A percentile compares a stretch with the other conserved stretches of the same genome.
phyloP scores from a whole-genome alignment of 139 green algal genomes.

The Coccomyxa sp. region DNA sequence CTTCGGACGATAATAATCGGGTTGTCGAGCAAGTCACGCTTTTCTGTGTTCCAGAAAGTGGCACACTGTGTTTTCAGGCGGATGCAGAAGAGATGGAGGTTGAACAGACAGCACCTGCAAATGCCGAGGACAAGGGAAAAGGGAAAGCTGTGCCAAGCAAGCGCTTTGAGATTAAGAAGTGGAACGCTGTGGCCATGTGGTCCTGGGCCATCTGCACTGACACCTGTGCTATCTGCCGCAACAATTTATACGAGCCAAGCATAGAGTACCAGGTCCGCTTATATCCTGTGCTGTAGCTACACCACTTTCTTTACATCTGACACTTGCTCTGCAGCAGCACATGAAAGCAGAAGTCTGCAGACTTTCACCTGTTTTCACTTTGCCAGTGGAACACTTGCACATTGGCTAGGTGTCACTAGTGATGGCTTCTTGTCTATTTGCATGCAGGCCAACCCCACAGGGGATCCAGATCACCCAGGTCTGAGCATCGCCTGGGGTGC shows the following conservation, averaged over 20 bases:
- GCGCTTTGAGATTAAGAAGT: slow-evolving; percentile 96
- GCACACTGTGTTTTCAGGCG: background rate
- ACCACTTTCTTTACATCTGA: background rate
- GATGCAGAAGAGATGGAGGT: slow-evolving; percentile 18
- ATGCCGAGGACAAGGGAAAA: slow-evolving; percentile 26
- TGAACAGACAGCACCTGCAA: background rate
- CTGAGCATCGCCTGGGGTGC: slow-evolving; percentile 90
- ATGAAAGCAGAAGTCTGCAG: background rate
- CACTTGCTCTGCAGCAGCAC: background rate
- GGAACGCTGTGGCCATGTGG: slow-evolving; percentile 97
- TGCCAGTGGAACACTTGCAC: no score
- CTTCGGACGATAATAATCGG: background rate
- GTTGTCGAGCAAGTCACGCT: background rate
- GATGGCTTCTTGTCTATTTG: no score
- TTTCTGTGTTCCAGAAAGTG: background rate
- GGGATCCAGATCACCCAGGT: slow-evolving; percentile 83
- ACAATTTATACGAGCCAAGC: slow-evolving; percentile 97
- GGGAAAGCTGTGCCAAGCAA: slow-evolving; percentile 48
- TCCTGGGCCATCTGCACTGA: slow-evolving; percentile 95
- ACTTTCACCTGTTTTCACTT: no score
- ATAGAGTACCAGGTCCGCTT: slow-evolving; percentile 96
- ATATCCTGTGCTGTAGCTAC: background rate
- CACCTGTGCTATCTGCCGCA: slow-evolving; percentile 95
- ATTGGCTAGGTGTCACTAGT: no score
- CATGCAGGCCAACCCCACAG: slow-evolving; percentile 12